Evolutionary conservation across 2,329 filamentous ascomycete genomes (phyloP), one percentile per base, ranked within the genome.

Genomic region (Amesomyces nigricolor): DNA sequence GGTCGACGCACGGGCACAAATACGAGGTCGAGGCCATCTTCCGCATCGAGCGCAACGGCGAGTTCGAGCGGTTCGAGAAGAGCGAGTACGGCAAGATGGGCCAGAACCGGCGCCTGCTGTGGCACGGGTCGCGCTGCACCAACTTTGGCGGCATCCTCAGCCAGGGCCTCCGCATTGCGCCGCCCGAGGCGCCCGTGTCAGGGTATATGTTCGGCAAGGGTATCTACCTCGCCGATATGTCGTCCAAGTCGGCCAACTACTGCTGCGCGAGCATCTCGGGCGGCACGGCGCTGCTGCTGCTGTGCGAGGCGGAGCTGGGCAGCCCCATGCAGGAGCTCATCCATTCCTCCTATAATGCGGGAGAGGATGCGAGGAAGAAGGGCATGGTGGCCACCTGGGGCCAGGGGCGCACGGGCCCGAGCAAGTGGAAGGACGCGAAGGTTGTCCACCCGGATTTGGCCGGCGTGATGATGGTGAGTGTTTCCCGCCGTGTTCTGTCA

Each of bases 151-250:
- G 90, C 66, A 96, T 96, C 57, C 80, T 95, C 42, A 87, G 84
- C 55, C 89, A 95, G 70, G 91, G 91, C 61, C 79, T 96, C 6
- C 87, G 89, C n/a, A 95, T 95, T 61, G 91, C 91, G 6, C 91
- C 91, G 0, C 86, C 87, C 0, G 86, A 95, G 69, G 90, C 90
- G 0, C 91, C 89, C 0, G 84, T 84, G 0, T 80, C 78, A 4
- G 89, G 89, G 1, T 91, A 92, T 73, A 92, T 92, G 87, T 95
- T 95, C 62, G 90, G 87, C 55, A 95, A 95, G 70, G 90, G 90
- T 44, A 87, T 95, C 46, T 95, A 95, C 67, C 79, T 95, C 2
- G 89, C 89, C 2, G 89, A 95, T 65, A 91, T 91, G 78, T 87
- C 83, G 0, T 87, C 82, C 67, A 95, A 95, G 72, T 90, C 86